Base-by-base conservation (phyloP, 805 yeast genomes). In the Candida glaebosa region DNA sequence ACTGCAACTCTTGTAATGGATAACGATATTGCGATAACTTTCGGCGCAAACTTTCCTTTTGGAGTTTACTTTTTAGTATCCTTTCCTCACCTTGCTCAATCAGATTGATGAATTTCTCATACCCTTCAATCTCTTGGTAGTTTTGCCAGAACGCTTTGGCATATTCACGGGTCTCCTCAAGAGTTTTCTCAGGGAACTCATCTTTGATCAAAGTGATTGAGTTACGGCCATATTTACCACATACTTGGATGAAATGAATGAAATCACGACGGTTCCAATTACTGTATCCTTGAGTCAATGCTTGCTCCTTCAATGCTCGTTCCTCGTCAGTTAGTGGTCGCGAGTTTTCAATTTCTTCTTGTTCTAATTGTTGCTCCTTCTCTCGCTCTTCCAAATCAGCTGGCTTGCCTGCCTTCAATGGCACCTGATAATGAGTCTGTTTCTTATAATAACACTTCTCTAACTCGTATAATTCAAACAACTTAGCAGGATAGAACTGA, bases 51-150 rank as follows among this genome's bases (percentile, higher is more conserved):
- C 87, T 76, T 60, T 87, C 96, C 57, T 81, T 86, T 54, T 89
- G 96, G 24, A 81, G 65, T 51, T 75, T 76, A 7, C 75, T 57
- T 52, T 78, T 81, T 36, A 79, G 69, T 18, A 86, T 75, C 59
- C 78, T 84, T 46, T 89, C 96, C 58, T 93, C 98, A 12, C 98
- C 99, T 3, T 77, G 73, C 55, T 89, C 96, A 46, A 93, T 87
- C 53, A 82, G 91, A 15, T 75, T 69, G 40, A 90, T 64, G 60
- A 84, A 87, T 48, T 87, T 77, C 50, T 93, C 99, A 62, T 82
- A 84, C 8, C 96, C 96, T 25, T 91, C 98, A 47, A 93, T 83
- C 50, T 82, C 86, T 38, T 77, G 71, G 54, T 80, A 83, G 39
- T 84, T 75, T 18, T 73, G 54, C 99, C 98, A 93, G 60, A 93